Conservation (phyloP, 148 eudicot genomes). For the Hydrangea macrophylla region DNA sequence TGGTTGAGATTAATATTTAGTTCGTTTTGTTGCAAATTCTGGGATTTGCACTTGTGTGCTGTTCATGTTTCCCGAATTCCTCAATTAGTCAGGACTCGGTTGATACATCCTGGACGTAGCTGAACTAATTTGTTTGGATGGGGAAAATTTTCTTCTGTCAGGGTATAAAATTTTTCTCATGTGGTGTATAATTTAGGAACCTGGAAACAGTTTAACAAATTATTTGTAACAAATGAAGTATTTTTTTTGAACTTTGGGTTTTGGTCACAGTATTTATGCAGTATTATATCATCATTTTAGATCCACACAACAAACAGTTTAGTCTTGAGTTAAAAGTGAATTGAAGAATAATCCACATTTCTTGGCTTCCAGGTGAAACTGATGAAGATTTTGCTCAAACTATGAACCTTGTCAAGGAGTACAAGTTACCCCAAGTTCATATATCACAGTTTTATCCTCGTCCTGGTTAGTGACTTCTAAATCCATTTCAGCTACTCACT, state of each 20-base stretch:
- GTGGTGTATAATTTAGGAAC: neutral
- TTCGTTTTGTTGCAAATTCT: neutral
- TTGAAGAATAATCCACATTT: neutral
- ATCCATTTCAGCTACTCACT: no score
- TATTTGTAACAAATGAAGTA: neutral
- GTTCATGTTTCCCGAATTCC: neutral
- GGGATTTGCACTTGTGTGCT: neutral
- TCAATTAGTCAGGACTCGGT: neutral
- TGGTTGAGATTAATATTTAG: neutral
- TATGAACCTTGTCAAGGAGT: constrained; percentile 68
- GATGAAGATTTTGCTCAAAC: constrained; percentile 89
- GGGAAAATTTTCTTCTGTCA: neutral
- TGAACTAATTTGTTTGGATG: neutral
- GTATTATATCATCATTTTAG: no score
- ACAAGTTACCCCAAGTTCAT: constrained; percentile 94
- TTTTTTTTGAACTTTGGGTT: neutral
- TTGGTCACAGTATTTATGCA: neutral
- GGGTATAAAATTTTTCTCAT: no score
- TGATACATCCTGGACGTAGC: neutral
- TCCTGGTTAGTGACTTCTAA: no score
- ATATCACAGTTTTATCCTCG: constrained; percentile 98
- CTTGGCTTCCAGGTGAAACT: constrained; percentile 72
- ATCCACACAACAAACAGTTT: no score
- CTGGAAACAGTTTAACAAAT: neutral
- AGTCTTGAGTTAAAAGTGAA: neutral